These are phyloP conservation scores for Trifolium fragiferum DNA, from an alignment of 306 rosid species.

Conservation along the genomic window DNA sequence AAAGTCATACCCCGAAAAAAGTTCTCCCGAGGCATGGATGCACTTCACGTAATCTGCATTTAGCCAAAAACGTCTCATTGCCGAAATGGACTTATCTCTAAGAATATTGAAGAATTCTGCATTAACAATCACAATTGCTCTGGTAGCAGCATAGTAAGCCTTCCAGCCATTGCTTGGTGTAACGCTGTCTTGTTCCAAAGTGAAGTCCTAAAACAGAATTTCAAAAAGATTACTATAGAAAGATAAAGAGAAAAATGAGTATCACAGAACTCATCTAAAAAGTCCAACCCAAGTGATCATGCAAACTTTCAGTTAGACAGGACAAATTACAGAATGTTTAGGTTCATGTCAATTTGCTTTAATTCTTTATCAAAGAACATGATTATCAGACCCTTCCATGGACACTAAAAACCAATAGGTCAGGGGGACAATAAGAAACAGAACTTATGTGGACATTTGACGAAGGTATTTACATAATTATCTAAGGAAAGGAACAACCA, in stretches of 20 bases:
- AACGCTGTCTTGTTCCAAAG: conserved; percentile 84
- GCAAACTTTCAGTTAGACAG: neutral
- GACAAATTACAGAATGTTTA: conserved; percentile 10
- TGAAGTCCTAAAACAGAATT: conserved; percentile 72
- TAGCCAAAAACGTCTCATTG: conserved; percentile 92
- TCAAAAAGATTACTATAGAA: conserved; percentile 31
- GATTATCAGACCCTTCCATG: neutral
- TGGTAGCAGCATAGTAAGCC: conserved; percentile 97
- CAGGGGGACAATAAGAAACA: conserved; percentile 19
- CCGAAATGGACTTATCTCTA: conserved; percentile 72
- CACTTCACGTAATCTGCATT: conserved; percentile 98
- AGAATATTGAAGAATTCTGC: conserved; percentile 83
- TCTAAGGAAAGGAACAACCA: neutral
- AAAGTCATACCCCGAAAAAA: conserved; percentile 78
- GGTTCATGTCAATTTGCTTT: conserved; percentile 23
- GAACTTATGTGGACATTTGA: neutral
- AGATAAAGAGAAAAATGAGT: conserved; percentile 12
- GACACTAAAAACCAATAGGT: neutral
- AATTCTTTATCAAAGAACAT: conserved; percentile 13
- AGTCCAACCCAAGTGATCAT: neutral
- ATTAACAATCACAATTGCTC: conserved; percentile 85
- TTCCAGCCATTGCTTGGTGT: conserved; percentile 95
- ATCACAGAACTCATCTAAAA: neutral
- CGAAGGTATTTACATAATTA: neutral
- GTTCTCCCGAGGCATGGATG: conserved; percentile 88